These are phyloP conservation scores for Dactylellina drechsleri DNA, from an alignment of 2,329 filamentous ascomycete genomes.

Conservation along the genomic window DNA sequence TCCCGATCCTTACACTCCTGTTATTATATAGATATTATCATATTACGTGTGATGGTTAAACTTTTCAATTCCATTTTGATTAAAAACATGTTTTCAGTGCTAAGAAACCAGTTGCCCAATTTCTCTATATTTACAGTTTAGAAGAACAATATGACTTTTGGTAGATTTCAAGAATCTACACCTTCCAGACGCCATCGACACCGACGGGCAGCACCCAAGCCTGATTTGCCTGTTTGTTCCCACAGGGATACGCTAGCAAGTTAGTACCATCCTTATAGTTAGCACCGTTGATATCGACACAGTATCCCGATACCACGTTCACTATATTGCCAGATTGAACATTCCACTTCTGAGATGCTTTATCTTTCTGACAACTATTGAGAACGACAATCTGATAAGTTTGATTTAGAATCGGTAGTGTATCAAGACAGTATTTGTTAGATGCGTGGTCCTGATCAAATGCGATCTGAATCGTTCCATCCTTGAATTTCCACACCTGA, in stretches of 20 bases:
- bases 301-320: constrained; percentile 24
- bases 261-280: constrained; percentile 44
- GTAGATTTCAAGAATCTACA: neutral
- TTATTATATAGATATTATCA: too few species aligned
- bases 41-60: too few species aligned
- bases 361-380: constrained; percentile 31
- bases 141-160: too few species aligned
- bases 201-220: constrained; percentile 34
- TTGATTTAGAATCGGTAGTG: constrained; percentile 7
- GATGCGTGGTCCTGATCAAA: constrained; percentile 35
- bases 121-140: too few species aligned
- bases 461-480: constrained; percentile 36
- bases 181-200: constrained; percentile 25
- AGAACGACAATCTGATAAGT: constrained; percentile 30
- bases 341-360: constrained; percentile 43
- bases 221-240: constrained; percentile 49
- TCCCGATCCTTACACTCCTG: too few species aligned
- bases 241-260: constrained; percentile 40
- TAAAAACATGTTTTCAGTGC: too few species aligned
- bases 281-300: constrained; percentile 45
- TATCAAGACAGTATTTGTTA: constrained; percentile 49
- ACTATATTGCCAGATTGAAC: constrained; percentile 35
- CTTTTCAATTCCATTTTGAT: too few species aligned
- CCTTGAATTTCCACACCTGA: constrained; percentile 51
- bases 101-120: too few species aligned